A percentile compares a stretch with the other conserved stretches of the same genome.
phyloP scores from a whole-genome alignment of 2,329 filamentous ascomycete genomes.

The Phoma herbarum region DNA sequence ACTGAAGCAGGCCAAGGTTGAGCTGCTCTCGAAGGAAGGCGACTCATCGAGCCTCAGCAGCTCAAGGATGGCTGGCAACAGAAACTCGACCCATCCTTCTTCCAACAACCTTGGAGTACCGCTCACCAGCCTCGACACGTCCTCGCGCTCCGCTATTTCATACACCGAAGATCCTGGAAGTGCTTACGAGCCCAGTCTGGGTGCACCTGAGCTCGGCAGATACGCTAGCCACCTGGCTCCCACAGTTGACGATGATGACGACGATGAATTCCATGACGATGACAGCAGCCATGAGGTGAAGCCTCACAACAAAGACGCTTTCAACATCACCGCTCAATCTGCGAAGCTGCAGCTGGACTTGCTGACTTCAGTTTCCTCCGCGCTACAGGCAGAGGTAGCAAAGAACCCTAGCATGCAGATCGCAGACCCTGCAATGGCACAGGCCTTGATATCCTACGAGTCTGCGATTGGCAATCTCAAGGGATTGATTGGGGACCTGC shows the following conservation, averaged over 20 bases:
- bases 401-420: slow-evolving; percentile 76
- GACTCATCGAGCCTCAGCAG: slow-evolving; percentile 53
- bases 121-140: slow-evolving; percentile 52
- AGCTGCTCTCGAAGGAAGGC: slow-evolving; percentile 64
- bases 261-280: slow-evolving; percentile 82
- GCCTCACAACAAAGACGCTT: slow-evolving; percentile 85
- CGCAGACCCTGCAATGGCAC: slow-evolving; percentile 77
- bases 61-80: slow-evolving; percentile 41
- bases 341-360: slow-evolving; percentile 92
- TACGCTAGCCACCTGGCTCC: slow-evolving; percentile 59
- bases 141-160: slow-evolving; percentile 56
- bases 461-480: slow-evolving; percentile 88
- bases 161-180: slow-evolving; percentile 65
- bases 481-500: slow-evolving; percentile 81
- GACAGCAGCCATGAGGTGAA: slow-evolving; percentile 78
- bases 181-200: slow-evolving; percentile 65
- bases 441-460: slow-evolving; percentile 86
- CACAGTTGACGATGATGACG: slow-evolving; percentile 66
- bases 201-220: slow-evolving; percentile 62
- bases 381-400: slow-evolving; percentile 74
- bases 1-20: slow-evolving; percentile 77
- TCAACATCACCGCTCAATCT: slow-evolving; percentile 96
- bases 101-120: slow-evolving; percentile 60
- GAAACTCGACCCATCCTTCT: slow-evolving; percentile 40
- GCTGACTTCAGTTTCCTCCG: slow-evolving; percentile 83